Conservation (phyloP, 2,329 filamentous ascomycete genomes). For the Chaetomium sp. region DNA sequence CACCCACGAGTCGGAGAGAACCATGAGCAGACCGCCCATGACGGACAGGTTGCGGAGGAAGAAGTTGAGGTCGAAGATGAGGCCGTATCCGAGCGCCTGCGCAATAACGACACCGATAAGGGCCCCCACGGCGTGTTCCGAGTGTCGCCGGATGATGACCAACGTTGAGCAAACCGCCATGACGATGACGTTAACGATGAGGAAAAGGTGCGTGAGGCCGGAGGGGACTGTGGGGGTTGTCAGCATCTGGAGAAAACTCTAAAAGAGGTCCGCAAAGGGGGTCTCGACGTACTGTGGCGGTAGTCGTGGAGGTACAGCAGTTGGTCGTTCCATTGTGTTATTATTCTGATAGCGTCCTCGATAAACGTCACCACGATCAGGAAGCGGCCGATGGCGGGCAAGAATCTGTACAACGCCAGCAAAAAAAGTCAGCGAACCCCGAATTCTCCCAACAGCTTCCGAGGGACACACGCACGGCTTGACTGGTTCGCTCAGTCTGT, state of each 20-base stretch:
- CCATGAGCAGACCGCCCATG: slow-evolving; percentile 95
- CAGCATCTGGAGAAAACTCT: neutral
- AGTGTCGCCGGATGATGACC: slow-evolving; percentile 88
- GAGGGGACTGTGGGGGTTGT: slow-evolving; percentile 58
- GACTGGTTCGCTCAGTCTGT: slow-evolving; percentile 79
- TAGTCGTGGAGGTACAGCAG: slow-evolving; percentile 88
- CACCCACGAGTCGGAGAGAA: slow-evolving; percentile 95
- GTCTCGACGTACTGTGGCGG: slow-evolving; percentile 67
- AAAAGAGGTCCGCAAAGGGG: slow-evolving; percentile 11
- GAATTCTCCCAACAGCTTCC: neutral
- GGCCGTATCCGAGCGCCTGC: slow-evolving; percentile 91
- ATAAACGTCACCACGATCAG: slow-evolving; percentile 97
- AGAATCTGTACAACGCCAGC: slow-evolving; percentile 53
- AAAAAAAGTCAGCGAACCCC: slow-evolving; percentile 20
- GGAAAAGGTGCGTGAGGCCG: slow-evolving; percentile 87
- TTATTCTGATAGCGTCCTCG: slow-evolving; percentile 90
- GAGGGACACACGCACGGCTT: slow-evolving; percentile 68
- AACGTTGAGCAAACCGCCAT: slow-evolving; percentile 78
- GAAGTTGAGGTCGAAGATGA: slow-evolving; percentile 99
- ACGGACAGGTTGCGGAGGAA: slow-evolving; percentile 98
- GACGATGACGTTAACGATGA: slow-evolving; percentile 80
- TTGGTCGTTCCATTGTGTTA: slow-evolving; percentile 97
- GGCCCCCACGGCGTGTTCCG: slow-evolving; percentile 84
- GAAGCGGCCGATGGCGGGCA: slow-evolving; percentile 93
- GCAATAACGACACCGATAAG: slow-evolving; percentile 87